Evolutionary conservation across 208 protist species (phyloP).

Genomic region (Histomonas meleagridis): DNA sequence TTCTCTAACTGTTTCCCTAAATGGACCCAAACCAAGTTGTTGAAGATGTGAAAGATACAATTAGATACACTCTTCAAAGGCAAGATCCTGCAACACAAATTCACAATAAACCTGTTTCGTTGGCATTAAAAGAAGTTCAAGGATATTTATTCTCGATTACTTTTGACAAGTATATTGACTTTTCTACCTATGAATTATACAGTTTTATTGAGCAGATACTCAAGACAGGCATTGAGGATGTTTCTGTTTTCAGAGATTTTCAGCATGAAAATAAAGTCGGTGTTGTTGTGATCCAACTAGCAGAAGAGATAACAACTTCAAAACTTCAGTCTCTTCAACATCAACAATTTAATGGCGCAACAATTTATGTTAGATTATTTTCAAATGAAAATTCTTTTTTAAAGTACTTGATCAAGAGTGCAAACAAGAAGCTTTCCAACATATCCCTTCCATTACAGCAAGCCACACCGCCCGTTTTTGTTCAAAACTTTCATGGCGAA

Average conservation of each 20-base stretch:
- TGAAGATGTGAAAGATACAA: too few species aligned
- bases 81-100: background rate
- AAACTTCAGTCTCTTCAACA: background rate
- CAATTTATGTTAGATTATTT: background rate
- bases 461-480: background rate
- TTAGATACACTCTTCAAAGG: too few species aligned
- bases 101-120: background rate
- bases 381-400: background rate
- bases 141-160: background rate
- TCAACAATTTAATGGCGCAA: background rate
- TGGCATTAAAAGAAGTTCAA: background rate
- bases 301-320: background rate
- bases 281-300: background rate
- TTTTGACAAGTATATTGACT: background rate
- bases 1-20: too few species aligned
- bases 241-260: background rate
- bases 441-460: background rate
- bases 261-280: background rate
- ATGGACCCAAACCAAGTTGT: too few species aligned
- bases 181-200: background rate
- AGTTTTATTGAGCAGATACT: background rate
- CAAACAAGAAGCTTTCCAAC: background rate
- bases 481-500: background rate
- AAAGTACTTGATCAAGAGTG: background rate
- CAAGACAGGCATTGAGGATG: background rate